These are phyloP conservation scores for Sclerotinia glacialis DNA, from an alignment of 2,329 filamentous ascomycete species.

Conservation along the genomic window DNA sequence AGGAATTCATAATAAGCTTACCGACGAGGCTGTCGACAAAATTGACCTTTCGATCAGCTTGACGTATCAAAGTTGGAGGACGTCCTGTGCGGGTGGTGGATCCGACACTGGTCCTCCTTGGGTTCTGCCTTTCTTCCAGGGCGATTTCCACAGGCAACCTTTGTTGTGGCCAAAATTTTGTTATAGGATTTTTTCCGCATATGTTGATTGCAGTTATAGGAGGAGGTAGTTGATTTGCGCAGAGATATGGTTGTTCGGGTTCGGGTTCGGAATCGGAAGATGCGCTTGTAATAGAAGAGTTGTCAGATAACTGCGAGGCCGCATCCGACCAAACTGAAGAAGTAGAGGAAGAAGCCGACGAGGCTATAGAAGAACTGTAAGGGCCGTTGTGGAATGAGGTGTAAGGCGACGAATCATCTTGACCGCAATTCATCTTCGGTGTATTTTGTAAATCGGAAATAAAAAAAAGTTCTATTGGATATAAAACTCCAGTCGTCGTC, in stretches of 20 bases:
- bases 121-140: constrained; percentile 62
- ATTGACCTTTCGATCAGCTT: constrained; percentile 87
- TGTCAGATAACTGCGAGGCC: constrained; percentile 67
- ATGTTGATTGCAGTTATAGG: constrained; percentile 37
- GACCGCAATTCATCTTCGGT: constrained; percentile 58
- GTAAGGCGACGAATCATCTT: constrained; percentile 53
- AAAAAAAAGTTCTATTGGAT: constrained; percentile 25
- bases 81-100: constrained; percentile 55
- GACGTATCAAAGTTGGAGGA: constrained; percentile 75
- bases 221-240: constrained; percentile 38
- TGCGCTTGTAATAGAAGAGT: constrained; percentile 61
- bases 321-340: constrained; percentile 75
- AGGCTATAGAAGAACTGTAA: constrained; percentile 69
- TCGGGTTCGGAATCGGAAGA: constrained; percentile 49
- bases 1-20: constrained; percentile 56
- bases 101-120: constrained; percentile 55
- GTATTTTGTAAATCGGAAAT: constrained; percentile 3
- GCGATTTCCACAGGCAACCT: constrained; percentile 49
- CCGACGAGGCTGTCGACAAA: constrained; percentile 97
- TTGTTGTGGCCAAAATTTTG: constrained; percentile 38
- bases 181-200: constrained; percentile 37
- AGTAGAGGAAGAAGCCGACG: constrained; percentile 72
- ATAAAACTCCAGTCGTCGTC: constrained; percentile 55
- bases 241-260: constrained; percentile 48
- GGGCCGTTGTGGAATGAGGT: constrained; percentile 52